phyloP scores from a whole-genome alignment of 2,329 filamentous ascomycete genomes.

The Fonsecaea erecta region DNA sequence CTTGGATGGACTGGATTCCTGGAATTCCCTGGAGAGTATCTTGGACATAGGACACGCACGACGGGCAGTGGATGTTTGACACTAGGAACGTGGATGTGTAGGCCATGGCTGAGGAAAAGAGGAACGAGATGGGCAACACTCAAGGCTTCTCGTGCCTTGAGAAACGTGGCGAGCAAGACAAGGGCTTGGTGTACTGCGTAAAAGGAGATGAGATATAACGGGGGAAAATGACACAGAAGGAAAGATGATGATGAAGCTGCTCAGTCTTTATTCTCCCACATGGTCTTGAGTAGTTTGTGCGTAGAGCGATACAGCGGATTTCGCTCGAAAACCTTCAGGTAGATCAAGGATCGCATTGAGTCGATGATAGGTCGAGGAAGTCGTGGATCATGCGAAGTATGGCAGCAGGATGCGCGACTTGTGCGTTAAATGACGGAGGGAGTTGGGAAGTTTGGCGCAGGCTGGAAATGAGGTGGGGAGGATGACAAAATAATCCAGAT shows the following conservation, averaged over 20 bases:
- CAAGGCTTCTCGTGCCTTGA: not conserved
- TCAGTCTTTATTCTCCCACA: slow-evolving; percentile 3
- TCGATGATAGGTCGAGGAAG: slow-evolving; percentile 6
- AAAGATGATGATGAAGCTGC: slow-evolving; percentile 18
- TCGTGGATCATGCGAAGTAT: slow-evolving; percentile 1
- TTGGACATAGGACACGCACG: slow-evolving; percentile 53
- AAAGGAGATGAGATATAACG: not conserved
- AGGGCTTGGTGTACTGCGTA: not conserved
- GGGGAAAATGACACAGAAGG: slow-evolving; percentile 1
- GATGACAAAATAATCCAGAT: not conserved
- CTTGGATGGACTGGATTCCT: slow-evolving; percentile 46
- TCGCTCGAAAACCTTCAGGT: slow-evolving; percentile 5
- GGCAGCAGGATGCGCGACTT: slow-evolving; percentile 24
- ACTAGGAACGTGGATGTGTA: slow-evolving; percentile 49
- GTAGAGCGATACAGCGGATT: slow-evolving; percentile 17
- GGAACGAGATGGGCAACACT: not conserved
- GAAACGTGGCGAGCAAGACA: not conserved
- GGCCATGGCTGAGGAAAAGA: slow-evolving; percentile 21
- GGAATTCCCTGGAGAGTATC: slow-evolving; percentile 47
- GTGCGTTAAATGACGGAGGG: slow-evolving; percentile 27
- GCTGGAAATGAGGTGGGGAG: not conserved
- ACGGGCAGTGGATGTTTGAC: slow-evolving; percentile 55
- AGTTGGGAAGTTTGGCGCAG: not conserved
- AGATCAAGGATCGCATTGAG: slow-evolving; percentile 1
- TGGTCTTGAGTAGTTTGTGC: slow-evolving; percentile 30